Percentiles rank a stretch among this genome's conserved stretches.
These are phyloP conservation scores for Leishmania amazonensis DNA, from an alignment of 208 protist genomes.

Conservation along the genomic window DNA sequence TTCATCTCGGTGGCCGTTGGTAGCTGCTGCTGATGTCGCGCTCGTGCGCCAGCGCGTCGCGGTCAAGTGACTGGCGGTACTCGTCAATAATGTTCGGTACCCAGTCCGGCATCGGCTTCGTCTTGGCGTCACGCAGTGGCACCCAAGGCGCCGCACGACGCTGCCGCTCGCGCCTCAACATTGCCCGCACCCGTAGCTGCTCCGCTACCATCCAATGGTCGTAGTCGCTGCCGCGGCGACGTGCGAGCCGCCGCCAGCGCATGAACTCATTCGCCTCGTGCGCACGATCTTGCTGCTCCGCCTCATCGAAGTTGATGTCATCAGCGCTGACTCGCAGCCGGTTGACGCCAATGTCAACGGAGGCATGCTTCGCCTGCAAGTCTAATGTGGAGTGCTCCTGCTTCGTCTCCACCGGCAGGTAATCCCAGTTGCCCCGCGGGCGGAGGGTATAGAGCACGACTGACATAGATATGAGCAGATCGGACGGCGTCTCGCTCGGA, in stretches of 20 bases:
- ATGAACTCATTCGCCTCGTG: conserved; percentile 65
- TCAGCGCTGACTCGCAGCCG: conserved; percentile 58
- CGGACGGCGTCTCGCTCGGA: conserved; percentile 36
- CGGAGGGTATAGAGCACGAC: conserved; percentile 77
- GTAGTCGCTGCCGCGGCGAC: conserved; percentile 60
- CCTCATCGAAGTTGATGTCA: conserved; percentile 79
- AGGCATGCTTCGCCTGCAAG: conserved; percentile 53
- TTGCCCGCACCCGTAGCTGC: conserved; percentile 48
- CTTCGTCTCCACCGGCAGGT: conserved; percentile 56
- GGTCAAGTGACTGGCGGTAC: conserved; percentile 79
- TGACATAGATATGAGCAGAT: conserved; percentile 67
- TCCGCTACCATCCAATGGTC: conserved; percentile 90
- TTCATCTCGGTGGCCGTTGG: conserved; percentile 36
- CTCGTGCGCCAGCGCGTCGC: conserved; percentile 74
- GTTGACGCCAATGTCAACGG: conserved; percentile 75
- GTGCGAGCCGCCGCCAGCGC: conserved; percentile 64
- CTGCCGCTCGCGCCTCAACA: conserved; percentile 50
- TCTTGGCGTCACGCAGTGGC: conserved; percentile 9
- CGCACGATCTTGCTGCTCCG: conserved; percentile 64
- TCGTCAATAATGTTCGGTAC: conserved; percentile 92
- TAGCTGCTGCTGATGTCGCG: conserved; percentile 50
- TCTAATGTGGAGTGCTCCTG: conserved; percentile 33
- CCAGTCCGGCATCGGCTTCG: conserved; percentile 56
- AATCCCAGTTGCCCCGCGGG: conserved; percentile 83
- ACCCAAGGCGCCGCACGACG: conserved; percentile 54